Conservation (phyloP, 306 rosid genomes). For the Alnus glutinosa region DNA sequence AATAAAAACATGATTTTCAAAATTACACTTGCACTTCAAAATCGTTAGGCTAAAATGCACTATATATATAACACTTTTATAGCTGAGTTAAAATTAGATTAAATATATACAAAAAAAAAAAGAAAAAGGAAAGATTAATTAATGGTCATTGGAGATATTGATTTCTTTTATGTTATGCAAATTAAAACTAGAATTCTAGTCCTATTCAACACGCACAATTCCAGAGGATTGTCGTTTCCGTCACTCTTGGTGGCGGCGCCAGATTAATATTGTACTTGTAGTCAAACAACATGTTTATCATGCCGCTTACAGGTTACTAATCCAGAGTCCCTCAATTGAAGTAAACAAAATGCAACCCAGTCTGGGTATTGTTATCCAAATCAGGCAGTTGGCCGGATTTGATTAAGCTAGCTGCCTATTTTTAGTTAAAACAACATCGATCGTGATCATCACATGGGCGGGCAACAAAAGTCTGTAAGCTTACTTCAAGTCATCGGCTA, state of each 20-base stretch:
- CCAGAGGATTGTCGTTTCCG: constrained; percentile 28
- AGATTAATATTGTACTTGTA: background rate
- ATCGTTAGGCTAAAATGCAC: no score
- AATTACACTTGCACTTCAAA: no score
- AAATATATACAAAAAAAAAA: no score
- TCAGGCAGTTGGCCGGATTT: background rate
- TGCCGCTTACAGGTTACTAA: background rate
- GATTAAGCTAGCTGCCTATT: background rate
- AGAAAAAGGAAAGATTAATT: background rate
- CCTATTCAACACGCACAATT: background rate
- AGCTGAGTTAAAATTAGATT: no score
- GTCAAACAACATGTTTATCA: constrained; percentile 24
- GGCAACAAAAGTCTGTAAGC: no score
- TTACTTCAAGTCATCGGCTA: no score
- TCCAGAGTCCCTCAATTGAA: background rate
- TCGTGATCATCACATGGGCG: no score
- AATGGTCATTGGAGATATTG: background rate
- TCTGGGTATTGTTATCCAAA: background rate
- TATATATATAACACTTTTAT: no score
- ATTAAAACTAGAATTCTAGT: background rate
- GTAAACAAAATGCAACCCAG: no score
- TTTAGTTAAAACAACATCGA: no score
- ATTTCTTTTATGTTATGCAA: background rate
- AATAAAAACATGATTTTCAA: no score
- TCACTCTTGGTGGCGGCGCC: constrained; percentile 27